A percentile compares a stretch with the other conserved stretches of the same genome.
Evolutionary conservation across 2,329 filamentous ascomycete species (phyloP).

Genomic region (Pseudogymnoascus sp.): DNA sequence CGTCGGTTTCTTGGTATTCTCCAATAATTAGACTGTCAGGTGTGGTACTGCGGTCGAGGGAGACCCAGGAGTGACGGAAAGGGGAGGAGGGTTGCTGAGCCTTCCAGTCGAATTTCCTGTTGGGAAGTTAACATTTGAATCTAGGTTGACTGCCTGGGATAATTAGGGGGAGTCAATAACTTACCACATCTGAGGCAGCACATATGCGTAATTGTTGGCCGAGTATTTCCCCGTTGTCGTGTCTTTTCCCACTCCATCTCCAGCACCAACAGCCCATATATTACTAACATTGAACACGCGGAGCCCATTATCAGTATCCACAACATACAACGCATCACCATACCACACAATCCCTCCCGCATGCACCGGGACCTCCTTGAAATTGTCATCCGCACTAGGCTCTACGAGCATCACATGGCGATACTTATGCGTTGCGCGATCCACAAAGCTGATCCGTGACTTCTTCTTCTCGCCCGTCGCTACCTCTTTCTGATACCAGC

Average conservation of each 20-base stretch:
- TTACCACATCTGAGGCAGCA: slow-evolving; percentile 30
- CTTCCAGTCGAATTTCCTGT: slow-evolving; percentile 3
- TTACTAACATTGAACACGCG: slow-evolving; percentile 32
- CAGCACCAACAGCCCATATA: slow-evolving; percentile 29
- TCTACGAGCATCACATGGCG: slow-evolving; percentile 31
- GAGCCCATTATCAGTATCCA: slow-evolving; percentile 30
- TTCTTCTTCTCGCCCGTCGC: slow-evolving; percentile 15
- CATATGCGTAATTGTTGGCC: slow-evolving; percentile 29
- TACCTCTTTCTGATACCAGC: slow-evolving; percentile 29
- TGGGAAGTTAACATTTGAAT: neutral
- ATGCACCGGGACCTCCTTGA: slow-evolving; percentile 28
- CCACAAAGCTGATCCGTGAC: slow-evolving; percentile 28
- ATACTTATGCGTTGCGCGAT: slow-evolving; percentile 26
- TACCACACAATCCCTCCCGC: slow-evolving; percentile 33
- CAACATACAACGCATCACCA: slow-evolving; percentile 29
- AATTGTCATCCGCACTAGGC: slow-evolving; percentile 28
- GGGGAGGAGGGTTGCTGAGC: slow-evolving; percentile 18
- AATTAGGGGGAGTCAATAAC: slow-evolving; percentile 5
- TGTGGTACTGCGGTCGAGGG: slow-evolving; percentile 29
- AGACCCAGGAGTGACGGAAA: slow-evolving; percentile 30
- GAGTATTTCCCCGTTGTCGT: slow-evolving; percentile 23
- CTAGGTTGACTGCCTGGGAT: neutral
- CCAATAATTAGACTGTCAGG: slow-evolving; percentile 29
- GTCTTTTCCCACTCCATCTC: slow-evolving; percentile 28
- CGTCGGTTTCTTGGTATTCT: slow-evolving; percentile 26